Evolutionary conservation across 345 rosid species (phyloP).

Genomic region (Lepidium didymum): DNA sequence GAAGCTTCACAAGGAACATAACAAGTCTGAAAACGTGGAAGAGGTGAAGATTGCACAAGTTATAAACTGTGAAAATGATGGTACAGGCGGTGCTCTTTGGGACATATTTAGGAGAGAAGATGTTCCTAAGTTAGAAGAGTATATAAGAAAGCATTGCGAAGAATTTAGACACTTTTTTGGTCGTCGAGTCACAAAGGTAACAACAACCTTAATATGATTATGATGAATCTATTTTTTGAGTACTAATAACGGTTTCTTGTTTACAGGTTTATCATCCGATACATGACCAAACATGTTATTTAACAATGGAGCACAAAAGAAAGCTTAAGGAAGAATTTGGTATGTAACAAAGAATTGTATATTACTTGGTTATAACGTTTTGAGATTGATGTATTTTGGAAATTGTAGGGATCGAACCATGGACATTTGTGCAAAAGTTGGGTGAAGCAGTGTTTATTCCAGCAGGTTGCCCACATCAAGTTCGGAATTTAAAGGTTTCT

Average conservation of each 20-base stretch:
- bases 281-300: conserved; percentile 75
- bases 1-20: conserved; percentile 54
- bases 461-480: conserved; percentile 98
- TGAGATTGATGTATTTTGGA: not conserved
- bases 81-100: conserved; percentile 70
- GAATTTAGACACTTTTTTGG: conserved; percentile 78
- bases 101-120: conserved; percentile 92
- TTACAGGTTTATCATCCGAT: conserved; percentile 69
- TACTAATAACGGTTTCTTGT: not conserved
- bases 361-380: not conserved
- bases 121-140: conserved; percentile 65
- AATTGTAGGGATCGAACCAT: conserved; percentile 66
- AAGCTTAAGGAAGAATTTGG: conserved; percentile 77
- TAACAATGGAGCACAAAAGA: conserved; percentile 60
- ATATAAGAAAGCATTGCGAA: conserved; percentile 51
- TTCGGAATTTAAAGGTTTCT: conserved; percentile 73
- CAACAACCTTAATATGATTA: not conserved
- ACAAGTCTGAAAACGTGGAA: conserved; percentile 46
- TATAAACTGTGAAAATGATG: conserved; percentile 13
- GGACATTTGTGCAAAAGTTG: conserved; percentile 79
- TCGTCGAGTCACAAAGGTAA: conserved; percentile 58
- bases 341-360: not conserved
- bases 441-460: conserved; percentile 97
- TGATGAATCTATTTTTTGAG: not conserved
- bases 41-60: not conserved